Conservation (phyloP, 2,329 filamentous ascomycete genomes). For the Emericellopsis atlantica region DNA sequence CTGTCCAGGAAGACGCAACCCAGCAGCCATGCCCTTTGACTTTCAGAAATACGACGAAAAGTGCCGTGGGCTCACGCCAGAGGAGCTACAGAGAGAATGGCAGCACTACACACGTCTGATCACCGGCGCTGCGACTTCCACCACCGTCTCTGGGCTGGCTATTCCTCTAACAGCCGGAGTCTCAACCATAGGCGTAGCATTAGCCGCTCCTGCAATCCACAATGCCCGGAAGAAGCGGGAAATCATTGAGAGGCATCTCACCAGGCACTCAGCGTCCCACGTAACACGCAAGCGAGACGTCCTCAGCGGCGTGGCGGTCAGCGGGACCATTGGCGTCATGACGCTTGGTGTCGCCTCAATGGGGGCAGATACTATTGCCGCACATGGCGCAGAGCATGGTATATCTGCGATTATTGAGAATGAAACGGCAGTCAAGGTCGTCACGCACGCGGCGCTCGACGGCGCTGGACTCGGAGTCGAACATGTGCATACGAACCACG, state of each 20-base stretch:
- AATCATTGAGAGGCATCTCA: constrained; percentile 24
- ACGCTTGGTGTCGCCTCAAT: constrained; percentile 21
- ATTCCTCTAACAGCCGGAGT: constrained; percentile 24
- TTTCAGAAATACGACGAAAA: constrained; percentile 25
- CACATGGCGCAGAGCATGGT: constrained; percentile 20
- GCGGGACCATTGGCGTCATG: constrained; percentile 20
- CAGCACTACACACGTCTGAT: constrained; percentile 28
- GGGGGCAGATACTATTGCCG: constrained; percentile 20
- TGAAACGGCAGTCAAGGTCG: constrained; percentile 20
- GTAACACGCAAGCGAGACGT: constrained; percentile 26
- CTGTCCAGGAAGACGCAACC: too few species aligned
- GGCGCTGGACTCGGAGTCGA: constrained; percentile 20
- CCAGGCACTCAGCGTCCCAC: constrained; percentile 17
- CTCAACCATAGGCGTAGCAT: constrained; percentile 22
- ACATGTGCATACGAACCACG: constrained; percentile 18
- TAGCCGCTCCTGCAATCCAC: constrained; percentile 24
- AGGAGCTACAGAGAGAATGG: constrained; percentile 26
- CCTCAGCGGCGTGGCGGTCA: constrained; percentile 22
- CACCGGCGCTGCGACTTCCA: constrained; percentile 23
- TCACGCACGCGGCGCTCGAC: constrained; percentile 21
- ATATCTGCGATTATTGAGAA: constrained; percentile 13
- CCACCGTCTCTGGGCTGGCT: constrained; percentile 23
- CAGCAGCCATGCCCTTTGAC: constrained; percentile 22
- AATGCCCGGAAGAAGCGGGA: constrained; percentile 28
- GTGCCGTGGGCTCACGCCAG: constrained; percentile 19